Evolutionary conservation across 2,329 filamentous ascomycete genomes (phyloP), one percentile per base, ranked within the genome.

Genomic region (Aureobasidium melanogenum): DNA sequence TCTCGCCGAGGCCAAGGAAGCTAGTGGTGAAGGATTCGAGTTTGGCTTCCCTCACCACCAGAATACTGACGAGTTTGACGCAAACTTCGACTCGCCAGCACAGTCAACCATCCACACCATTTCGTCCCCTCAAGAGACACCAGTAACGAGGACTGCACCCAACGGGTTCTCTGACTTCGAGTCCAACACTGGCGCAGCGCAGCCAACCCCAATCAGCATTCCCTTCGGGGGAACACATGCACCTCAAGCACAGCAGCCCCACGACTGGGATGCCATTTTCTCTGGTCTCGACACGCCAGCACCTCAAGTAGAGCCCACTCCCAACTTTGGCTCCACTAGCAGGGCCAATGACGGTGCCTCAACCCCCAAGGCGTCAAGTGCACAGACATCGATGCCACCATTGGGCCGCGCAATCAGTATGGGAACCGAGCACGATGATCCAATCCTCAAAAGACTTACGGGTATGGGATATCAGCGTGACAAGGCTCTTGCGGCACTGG

Each of bases 181-280:
- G 17, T 60, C 65, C 9, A 64, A 50, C 50, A 52, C 39, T 3
- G 62, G 64, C 32, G 63, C 62, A 7, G 44, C 62, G 51, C 9
- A 62, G 43, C 69, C 43, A 66, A 71, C 26, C 65, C 73, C n/a
- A 60, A 73, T 44, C 66, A 30, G 55, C 34, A 60, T 60, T 8
- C 43, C 62, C 43, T 64, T 64, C 26, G 62, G 43, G 5, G 61
- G 60, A 12, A 63, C 62, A 39, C 69, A 43, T n/a, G 44, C 46
- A 14, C 61, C 61, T 64, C 56, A 64, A 64, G 47, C 75, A 60
- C 71, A 77, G 59, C 70, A 73, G 48, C 71, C 76, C 36, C 88
- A 95, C 67, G 93, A 97, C 72, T 97, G 94, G 94, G 93, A 97
- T 69, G 88, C 91, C 41, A 90, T 97, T 60, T 97, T 97, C 75